Evolutionary conservation across 83 land plant species (phyloP).

Genomic region (Picea abies): DNA sequence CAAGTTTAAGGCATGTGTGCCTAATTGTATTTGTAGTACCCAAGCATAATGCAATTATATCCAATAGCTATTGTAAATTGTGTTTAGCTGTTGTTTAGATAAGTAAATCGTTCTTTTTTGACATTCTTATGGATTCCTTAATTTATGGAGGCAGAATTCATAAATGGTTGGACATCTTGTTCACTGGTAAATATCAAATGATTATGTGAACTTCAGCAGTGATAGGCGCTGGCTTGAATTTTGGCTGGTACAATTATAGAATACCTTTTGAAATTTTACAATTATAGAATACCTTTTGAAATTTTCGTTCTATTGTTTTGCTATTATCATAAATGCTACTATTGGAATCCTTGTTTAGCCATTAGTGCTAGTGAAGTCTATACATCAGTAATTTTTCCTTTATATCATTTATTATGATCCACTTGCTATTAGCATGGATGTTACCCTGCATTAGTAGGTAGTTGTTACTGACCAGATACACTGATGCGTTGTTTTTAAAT

Average conservation of each 20-base stretch:
- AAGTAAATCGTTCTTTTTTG: background rate
- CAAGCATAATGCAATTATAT: background rate
- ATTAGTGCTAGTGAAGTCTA: background rate
- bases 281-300: background rate
- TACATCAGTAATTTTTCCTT: background rate
- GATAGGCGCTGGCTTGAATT: background rate
- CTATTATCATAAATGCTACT: background rate
- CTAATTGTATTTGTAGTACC: background rate
- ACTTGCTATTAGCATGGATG: background rate
- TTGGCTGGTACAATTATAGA: background rate
- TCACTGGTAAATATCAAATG: background rate
- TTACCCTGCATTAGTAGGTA: background rate
- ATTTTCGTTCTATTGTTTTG: background rate
- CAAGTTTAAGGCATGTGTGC: background rate
- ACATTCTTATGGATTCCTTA: background rate
- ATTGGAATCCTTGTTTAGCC: background rate
- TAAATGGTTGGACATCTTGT: background rate
- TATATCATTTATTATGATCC: background rate
- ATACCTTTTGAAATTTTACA: background rate
- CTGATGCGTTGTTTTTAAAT: background rate
- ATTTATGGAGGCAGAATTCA: background rate
- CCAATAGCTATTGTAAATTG: background rate
- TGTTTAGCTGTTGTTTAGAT: background rate
- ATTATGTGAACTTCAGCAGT: background rate
- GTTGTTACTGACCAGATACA: background rate